Conservation (phyloP, 2,329 filamentous ascomycete species). For the Microcyclospora pomicola region DNA sequence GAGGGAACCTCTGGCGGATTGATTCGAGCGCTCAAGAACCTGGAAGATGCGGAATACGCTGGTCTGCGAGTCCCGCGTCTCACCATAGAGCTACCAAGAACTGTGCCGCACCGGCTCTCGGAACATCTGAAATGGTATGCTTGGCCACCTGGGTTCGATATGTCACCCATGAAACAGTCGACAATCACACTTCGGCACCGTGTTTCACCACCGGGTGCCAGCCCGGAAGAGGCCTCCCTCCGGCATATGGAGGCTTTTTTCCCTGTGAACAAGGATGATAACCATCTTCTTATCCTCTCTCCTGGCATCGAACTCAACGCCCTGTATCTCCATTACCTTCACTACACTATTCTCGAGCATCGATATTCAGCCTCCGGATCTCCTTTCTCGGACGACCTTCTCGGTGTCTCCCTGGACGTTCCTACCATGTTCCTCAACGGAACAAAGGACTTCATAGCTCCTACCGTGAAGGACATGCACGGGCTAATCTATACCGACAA, state of each 20-base stretch:
- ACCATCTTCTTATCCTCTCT: slow-evolving; percentile 74
- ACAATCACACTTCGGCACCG: slow-evolving; percentile 60
- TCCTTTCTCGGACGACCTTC: slow-evolving; percentile 41
- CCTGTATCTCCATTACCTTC: slow-evolving; percentile 75
- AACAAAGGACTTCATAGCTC: slow-evolving; percentile 39
- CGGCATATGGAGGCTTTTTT: slow-evolving; percentile 81
- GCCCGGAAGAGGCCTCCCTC: slow-evolving; percentile 56
- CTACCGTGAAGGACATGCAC: slow-evolving; percentile 28
- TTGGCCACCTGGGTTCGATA: slow-evolving; percentile 49
- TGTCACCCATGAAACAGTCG: slow-evolving; percentile 29
- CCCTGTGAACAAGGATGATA: slow-evolving; percentile 48
- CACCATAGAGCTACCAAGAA: slow-evolving; percentile 67
- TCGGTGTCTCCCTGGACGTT: slow-evolving; percentile 69
- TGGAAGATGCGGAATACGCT: slow-evolving; percentile 62
- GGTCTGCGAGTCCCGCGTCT: slow-evolving; percentile 57
- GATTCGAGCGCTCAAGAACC: slow-evolving; percentile 61
- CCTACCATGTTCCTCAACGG: slow-evolving; percentile 53
- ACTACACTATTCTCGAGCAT: slow-evolving; percentile 64
- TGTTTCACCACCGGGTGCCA: slow-evolving; percentile 46
- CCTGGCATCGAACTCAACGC: slow-evolving; percentile 67
- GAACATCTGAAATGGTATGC: slow-evolving; percentile 48
- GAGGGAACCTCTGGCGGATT: slow-evolving; percentile 58
- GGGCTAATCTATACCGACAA: slow-evolving; percentile 8
- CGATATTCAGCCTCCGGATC: slow-evolving; percentile 47
- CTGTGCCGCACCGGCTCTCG: slow-evolving; percentile 51